Evolutionary conservation across 169 alveolate genomes (phyloP).

Genomic region (Plasmodium cynomolgi): DNA sequence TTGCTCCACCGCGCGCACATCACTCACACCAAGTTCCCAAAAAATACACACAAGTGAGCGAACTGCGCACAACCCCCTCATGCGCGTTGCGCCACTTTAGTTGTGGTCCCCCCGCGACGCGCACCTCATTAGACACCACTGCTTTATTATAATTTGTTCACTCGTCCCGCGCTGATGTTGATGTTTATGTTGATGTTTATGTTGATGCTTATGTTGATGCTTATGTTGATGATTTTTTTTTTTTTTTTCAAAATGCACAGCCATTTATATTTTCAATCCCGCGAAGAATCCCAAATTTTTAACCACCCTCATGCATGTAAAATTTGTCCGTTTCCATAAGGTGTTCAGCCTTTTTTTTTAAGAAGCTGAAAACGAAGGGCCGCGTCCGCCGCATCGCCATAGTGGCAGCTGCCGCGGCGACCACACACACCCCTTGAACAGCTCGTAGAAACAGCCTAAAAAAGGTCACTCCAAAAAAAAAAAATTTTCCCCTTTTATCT

Average conservation of each 20-base stretch:
- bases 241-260: not conserved
- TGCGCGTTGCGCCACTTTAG: not conserved
- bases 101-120: not conserved
- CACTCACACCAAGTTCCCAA: not conserved
- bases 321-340: not conserved
- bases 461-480: not conserved
- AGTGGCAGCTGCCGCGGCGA: not conserved
- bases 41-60: not conserved
- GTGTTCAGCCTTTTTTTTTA: not conserved
- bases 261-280: not conserved
- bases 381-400: not conserved
- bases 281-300: not conserved
- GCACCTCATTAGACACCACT: not conserved
- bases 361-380: not conserved
- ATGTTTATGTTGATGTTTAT: too few species aligned
- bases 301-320: not conserved
- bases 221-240: not conserved
- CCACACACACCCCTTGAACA: not conserved
- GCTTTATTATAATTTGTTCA: not conserved
- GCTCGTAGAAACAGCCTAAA: not conserved
- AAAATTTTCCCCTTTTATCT: not conserved
- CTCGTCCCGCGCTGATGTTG: not conserved
- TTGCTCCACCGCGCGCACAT: not conserved
- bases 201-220: too few species aligned
- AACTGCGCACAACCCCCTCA: not conserved